phyloP scores from a whole-genome alignment of 106 monocot species.

The Ottelia alismoides region DNA sequence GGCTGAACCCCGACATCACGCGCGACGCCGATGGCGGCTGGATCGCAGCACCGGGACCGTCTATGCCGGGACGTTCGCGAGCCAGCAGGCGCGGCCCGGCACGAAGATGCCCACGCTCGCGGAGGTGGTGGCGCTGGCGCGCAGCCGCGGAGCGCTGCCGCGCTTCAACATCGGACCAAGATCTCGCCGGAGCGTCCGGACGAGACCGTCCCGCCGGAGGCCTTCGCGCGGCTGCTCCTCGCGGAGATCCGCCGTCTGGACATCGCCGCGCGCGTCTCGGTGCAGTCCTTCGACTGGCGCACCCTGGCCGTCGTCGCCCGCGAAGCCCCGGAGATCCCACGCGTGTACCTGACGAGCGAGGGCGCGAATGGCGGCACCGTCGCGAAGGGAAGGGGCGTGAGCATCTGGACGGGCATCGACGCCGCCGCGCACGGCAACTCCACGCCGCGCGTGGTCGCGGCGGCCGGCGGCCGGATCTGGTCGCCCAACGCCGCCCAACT shows the following conservation, averaged over 20 bases:
- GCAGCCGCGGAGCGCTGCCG: neutral
- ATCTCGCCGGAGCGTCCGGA: neutral
- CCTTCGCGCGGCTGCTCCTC: too few relatives aligned
- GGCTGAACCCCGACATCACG: neutral
- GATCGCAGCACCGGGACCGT: neutral
- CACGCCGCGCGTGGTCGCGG: too few relatives aligned
- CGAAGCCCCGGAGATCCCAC: too few relatives aligned
- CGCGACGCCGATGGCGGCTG: neutral
- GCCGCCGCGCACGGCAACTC: too few relatives aligned
- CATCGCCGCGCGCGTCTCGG: neutral
- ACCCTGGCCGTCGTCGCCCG: too few relatives aligned
- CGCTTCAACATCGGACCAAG: neutral
- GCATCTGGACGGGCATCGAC: neutral
- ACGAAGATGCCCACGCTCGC: neutral
- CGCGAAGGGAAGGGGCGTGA: neutral
- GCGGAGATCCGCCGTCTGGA: too few relatives aligned
- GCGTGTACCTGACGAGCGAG: too few relatives aligned
- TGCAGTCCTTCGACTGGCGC: neutral
- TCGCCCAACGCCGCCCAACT: too few relatives aligned
- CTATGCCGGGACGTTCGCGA: neutral
- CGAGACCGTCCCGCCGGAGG: neutral
- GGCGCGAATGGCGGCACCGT: neutral
- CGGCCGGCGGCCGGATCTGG: too few relatives aligned
- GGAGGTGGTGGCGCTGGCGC: neutral
- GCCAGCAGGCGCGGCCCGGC: neutral